These are phyloP conservation scores for Elasticomyces elasticus DNA, from an alignment of 495 filamentous ascomycete species.

Conservation along the genomic window DNA sequence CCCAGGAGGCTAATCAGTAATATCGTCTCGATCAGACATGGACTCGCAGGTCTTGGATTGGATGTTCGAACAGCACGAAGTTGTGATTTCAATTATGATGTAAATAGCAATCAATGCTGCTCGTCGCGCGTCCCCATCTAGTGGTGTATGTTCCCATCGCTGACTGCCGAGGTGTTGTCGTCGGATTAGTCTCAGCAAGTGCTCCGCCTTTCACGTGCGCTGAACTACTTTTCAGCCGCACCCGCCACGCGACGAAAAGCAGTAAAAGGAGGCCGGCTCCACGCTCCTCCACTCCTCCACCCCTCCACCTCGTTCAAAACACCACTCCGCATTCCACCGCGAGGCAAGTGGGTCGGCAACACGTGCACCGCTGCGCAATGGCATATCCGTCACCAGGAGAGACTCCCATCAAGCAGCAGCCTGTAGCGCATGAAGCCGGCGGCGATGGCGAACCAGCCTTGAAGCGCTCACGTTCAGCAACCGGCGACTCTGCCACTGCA, in stretches of 20 bases:
- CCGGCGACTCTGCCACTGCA: conserved; percentile 20
- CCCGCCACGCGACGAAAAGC: not conserved
- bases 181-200: no score
- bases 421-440: conserved; percentile 28
- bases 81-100: no score
- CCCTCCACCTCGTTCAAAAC: not conserved
- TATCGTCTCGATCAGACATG: no score
- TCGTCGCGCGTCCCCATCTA: no score
- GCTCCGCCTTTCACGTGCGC: no score
- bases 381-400: conserved; percentile 3
- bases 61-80: no score
- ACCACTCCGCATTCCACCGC: not conserved
- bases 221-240: not conserved
- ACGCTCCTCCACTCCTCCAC: not conserved
- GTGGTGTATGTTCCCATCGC: no score
- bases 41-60: no score
- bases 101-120: no score
- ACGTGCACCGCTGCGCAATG: no score
- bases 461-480: conserved; percentile 7
- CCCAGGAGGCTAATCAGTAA: not conserved
- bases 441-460: conserved; percentile 8
- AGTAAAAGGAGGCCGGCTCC: not conserved
- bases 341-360: no score
- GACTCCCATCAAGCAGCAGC: not conserved
- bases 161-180: not conserved